Percentiles rank a stretch among this genome's conserved stretches.
Evolutionary conservation across 2,329 filamentous ascomycete species (phyloP).

Genomic region (Blastomyces parvus): DNA sequence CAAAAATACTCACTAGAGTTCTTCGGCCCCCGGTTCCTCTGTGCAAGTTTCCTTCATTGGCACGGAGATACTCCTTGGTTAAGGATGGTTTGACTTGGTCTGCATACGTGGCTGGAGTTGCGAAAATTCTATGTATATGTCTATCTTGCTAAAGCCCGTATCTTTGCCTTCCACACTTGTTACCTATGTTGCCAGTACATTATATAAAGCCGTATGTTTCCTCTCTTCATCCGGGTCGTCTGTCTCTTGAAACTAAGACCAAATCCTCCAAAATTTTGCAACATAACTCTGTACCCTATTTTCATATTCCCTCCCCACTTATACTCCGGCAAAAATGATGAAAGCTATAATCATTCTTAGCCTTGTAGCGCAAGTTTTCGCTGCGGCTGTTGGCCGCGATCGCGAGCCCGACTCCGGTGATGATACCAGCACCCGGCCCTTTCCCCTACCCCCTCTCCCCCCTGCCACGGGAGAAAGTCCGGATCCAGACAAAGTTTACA

Average conservation of each 20-base stretch:
- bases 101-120: background rate
- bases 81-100: background rate
- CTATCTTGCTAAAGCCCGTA: background rate
- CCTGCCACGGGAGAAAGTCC: slow-evolving; percentile 13
- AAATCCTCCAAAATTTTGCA: background rate
- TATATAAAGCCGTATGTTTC: background rate
- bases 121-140: background rate
- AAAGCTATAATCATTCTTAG: slow-evolving; percentile 15
- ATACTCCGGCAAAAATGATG: slow-evolving; percentile 3
- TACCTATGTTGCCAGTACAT: background rate
- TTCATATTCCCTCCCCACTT: background rate
- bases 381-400: slow-evolving; percentile 10
- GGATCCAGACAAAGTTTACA: slow-evolving; percentile 31
- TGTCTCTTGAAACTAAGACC: background rate
- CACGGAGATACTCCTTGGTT: background rate
- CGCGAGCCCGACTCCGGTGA: slow-evolving; percentile 3
- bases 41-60: background rate
- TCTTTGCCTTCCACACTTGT: background rate
- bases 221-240: background rate
- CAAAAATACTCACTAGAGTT: background rate
- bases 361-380: slow-evolving; percentile 19
- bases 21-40: background rate
- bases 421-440: slow-evolving; percentile 8
- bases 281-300: background rate
- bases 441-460: slow-evolving; percentile 7